Evolutionary conservation across 2,329 filamentous ascomycete species (phyloP).

Genomic region (Teratosphaeria gauchensis): DNA sequence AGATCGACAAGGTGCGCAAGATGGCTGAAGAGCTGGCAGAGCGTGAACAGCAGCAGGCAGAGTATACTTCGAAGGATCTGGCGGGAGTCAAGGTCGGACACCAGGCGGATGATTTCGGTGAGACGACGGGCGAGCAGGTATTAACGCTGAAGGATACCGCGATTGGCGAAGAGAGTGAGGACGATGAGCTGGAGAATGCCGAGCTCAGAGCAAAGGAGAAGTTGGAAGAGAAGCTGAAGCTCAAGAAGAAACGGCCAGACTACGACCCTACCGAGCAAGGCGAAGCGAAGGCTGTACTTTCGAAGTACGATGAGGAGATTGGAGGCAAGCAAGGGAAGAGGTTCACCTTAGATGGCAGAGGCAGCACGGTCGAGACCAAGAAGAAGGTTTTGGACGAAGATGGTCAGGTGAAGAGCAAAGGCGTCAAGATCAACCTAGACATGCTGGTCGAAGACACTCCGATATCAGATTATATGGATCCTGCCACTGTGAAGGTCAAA

Average conservation of each 20-base stretch:
- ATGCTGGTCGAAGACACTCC: conserved; percentile 49
- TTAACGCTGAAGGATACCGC: conserved; percentile 90
- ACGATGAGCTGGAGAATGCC: conserved; percentile 79
- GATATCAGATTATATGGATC: conserved; percentile 78
- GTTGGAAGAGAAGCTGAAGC: conserved; percentile 63
- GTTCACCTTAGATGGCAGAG: conserved; percentile 76
- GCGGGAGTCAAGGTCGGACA: conserved; percentile 89
- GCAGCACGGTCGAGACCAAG: conserved; percentile 57
- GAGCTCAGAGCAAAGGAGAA: conserved; percentile 62
- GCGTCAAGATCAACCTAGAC: conserved; percentile 68
- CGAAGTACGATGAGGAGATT: conserved; percentile 94
- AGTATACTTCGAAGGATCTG: conserved; percentile 79
- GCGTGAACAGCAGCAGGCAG: conserved; percentile 58
- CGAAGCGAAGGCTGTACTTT: conserved; percentile 58
- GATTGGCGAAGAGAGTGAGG: conserved; percentile 69
- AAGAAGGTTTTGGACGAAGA: conserved; percentile 30
- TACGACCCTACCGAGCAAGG: conserved; percentile 76
- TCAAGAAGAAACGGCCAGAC: conserved; percentile 81
- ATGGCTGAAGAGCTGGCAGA: conserved; percentile 69
- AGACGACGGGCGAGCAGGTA: conserved; percentile 68
- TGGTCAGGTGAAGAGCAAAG: conserved; percentile 51
- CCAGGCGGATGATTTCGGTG: conserved; percentile 70
- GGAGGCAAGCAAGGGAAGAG: conserved; percentile 76
- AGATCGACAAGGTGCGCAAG: conserved; percentile 64
- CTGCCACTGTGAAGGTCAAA: conserved; percentile 81